phyloP scores from a whole-genome alignment of 169 alveolate species.

The Plasmodium inui region DNA sequence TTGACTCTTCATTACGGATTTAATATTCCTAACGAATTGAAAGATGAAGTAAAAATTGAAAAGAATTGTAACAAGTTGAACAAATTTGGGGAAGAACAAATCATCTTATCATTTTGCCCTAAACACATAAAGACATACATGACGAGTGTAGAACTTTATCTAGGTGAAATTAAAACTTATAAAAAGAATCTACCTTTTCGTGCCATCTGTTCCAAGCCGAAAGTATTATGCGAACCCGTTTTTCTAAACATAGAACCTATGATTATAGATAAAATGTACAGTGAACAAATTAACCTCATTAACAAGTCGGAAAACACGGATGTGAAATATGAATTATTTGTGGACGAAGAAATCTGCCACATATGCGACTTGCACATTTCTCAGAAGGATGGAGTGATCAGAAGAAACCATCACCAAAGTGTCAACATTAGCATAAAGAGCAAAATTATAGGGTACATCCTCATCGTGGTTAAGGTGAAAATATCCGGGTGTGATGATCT shows the following conservation, averaged over 20 bases:
- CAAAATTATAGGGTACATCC: constrained; percentile 49
- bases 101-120: constrained; percentile 45
- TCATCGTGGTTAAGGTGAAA: constrained; percentile 54
- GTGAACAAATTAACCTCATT: constrained; percentile 32
- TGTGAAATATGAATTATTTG: constrained; percentile 47
- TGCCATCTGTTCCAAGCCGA: constrained; percentile 39
- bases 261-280: constrained; percentile 49
- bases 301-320: constrained; percentile 43
- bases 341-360: constrained; percentile 34
- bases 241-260: constrained; percentile 43
- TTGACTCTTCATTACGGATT: constrained; percentile 30
- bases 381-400: constrained; percentile 16
- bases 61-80: neutral
- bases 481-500: constrained; percentile 59
- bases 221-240: constrained; percentile 25
- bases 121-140: constrained; percentile 19
- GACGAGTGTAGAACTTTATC: constrained; percentile 14
- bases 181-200: constrained; percentile 30
- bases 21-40: constrained; percentile 43
- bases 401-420: constrained; percentile 19
- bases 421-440: constrained; percentile 38
- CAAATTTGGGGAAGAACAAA: constrained; percentile 24
- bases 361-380: constrained; percentile 29
- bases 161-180: constrained; percentile 44
- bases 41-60: constrained; percentile 44